Evolutionary conservation across 257 asterid genomes (phyloP), one percentile per base, ranked within the genome.

Genomic region (Cordia subcordata): DNA sequence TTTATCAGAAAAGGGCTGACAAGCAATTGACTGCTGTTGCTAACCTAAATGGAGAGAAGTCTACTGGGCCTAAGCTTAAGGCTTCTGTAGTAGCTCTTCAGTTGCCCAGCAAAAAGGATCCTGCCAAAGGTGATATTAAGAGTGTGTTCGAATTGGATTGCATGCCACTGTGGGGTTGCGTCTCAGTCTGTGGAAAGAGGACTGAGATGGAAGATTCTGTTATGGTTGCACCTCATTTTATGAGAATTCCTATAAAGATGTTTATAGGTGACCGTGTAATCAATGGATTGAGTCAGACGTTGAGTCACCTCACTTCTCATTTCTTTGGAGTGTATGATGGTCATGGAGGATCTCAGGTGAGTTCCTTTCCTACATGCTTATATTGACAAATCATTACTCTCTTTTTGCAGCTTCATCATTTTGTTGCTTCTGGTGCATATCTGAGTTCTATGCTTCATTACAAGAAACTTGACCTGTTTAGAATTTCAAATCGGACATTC

Each of bases 301-400:
- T 86, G 73, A 81, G 76, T 67, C 92, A 89, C 63, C 61, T 89
- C 63, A 84, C 94, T 45, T 80, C 92, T n/a, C 97, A 89, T 73
- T 89, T 86, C 62, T 86, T 80, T 17, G 95, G 94, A 59, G 95
- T 89, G 23, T 89, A 86, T 44, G 97, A 89, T 71, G 97, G 97
- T 55, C 97, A 89, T 61, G 97, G 95, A 66, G 97, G 97, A 75
- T 74, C 83, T 68, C 94, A 90, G 95, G 97, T 90, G 70, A 50
- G 68, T 39, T 38, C 96, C 96, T 6, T 27, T 67, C 49, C 50
- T 77, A 27, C 35, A 27, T 27, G 35, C 3, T 27, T 27, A 6
- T 27, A 6, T 27, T 27, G 35, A 27, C 35, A 27, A 6, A 27
- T 27, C 3, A 27, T 27, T 27, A 27, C 6, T 27, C 4, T 27